These are phyloP conservation scores for Spergularia marina DNA, from an alignment of 148 eudicot species.

Conservation along the genomic window DNA sequence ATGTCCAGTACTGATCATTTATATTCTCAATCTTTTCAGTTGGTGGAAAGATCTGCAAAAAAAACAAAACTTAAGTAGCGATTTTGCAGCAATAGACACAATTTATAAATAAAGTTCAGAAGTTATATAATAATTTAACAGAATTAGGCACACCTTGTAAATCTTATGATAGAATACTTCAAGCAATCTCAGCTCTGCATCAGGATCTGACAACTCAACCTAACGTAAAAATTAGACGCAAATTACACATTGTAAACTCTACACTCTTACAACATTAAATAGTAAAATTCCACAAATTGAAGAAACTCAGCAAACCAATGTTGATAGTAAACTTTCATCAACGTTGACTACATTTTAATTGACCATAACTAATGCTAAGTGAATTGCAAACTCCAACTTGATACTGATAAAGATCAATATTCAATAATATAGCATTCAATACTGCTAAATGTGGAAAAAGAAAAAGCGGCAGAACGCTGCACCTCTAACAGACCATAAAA, in stretches of 20 bases:
- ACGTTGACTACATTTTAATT: not conserved
- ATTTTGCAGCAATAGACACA: not conserved
- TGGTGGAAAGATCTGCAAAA: conserved; percentile 68
- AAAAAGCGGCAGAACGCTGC: not conserved
- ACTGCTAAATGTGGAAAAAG: not conserved
- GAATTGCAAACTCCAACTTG: not conserved
- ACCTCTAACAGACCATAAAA: not conserved
- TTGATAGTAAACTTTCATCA: not conserved
- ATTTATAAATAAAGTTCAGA: not conserved
- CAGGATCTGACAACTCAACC: conserved; percentile 72
- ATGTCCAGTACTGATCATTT: conserved; percentile 93
- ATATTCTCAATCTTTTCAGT: conserved; percentile 85
- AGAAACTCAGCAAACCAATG: not conserved
- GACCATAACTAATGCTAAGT: not conserved
- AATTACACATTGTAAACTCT: conserved; percentile 1
- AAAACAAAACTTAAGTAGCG: not conserved
- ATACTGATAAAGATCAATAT: not conserved
- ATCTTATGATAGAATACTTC: conserved; percentile 57
- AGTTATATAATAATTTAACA: not conserved
- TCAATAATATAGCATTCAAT: not conserved
- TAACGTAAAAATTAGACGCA: conserved; percentile 25
- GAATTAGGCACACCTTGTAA: conserved; percentile 34
- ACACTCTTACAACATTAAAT: not conserved
- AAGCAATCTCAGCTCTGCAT: conserved; percentile 45
- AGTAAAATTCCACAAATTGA: not conserved